These are phyloP conservation scores for Viola odorata DNA, from an alignment of 345 rosid species.

Conservation along the genomic window DNA sequence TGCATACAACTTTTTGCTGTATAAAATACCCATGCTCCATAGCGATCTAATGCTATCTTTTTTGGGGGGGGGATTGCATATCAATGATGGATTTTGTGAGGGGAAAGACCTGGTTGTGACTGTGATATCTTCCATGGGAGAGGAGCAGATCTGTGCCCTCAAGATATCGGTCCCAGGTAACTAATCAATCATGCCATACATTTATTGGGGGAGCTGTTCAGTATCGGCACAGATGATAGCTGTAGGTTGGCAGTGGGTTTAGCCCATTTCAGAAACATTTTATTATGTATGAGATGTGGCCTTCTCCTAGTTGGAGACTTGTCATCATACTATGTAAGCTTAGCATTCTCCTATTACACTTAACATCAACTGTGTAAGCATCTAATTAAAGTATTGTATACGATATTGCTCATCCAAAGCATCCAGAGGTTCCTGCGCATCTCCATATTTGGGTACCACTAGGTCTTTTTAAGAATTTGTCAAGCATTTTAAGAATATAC, in stretches of 20 bases:
- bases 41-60: background rate
- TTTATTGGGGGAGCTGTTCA: background rate
- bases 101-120: slow-evolving; percentile 30
- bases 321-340: background rate
- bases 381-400: too few relatives aligned
- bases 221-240: slow-evolving; percentile 7
- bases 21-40: too few relatives aligned
- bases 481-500: too few relatives aligned
- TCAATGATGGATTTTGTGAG: slow-evolving; percentile 24
- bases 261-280: background rate
- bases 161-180: slow-evolving; percentile 28
- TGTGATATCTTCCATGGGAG: slow-evolving; percentile 30
- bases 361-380: too few relatives aligned
- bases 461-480: too few relatives aligned
- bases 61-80: slow-evolving; percentile 1
- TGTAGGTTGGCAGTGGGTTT: slow-evolving; percentile 14
- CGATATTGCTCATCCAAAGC: too few relatives aligned
- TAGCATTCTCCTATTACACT: slow-evolving; percentile 3
- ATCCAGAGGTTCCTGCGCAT: too few relatives aligned
- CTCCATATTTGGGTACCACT: too few relatives aligned
- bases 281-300: slow-evolving; percentile 6
- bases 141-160: slow-evolving; percentile 32
- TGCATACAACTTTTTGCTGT: too few relatives aligned
- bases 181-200: background rate
- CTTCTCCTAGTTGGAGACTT: slow-evolving; percentile 7